A percentile compares a stretch with the other conserved stretches of the same genome.
Evolutionary conservation across 306 rosid species (phyloP).

Genomic region (Carpinus viminea): DNA sequence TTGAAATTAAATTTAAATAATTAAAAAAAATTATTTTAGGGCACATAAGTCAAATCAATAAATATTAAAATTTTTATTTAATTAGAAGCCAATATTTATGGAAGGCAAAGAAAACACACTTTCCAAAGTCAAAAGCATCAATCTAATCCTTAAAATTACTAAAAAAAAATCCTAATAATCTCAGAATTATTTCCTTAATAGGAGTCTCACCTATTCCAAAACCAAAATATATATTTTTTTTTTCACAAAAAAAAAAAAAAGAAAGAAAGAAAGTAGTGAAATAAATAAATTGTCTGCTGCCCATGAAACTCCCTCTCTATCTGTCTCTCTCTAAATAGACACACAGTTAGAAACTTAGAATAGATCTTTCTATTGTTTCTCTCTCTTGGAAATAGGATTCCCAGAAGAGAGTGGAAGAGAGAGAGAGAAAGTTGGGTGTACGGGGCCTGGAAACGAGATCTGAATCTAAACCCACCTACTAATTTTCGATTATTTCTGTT

Average conservation of each 20-base stretch:
- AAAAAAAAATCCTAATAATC: too few species aligned
- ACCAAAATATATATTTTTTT: too few species aligned
- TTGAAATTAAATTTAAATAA: too few species aligned
- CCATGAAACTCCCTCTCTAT: constrained; percentile 14
- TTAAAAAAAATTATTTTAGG: too few species aligned
- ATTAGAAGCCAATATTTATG: too few species aligned
- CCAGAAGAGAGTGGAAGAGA: constrained; percentile 21
- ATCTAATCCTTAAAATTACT: too few species aligned
- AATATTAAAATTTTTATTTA: too few species aligned
- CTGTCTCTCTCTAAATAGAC: constrained; percentile 5
- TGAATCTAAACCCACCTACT: constrained; percentile 42
- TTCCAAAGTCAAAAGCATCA: too few species aligned
- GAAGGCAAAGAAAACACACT: too few species aligned
- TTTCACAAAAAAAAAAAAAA: not conserved
- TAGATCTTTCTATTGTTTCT: constrained; percentile 1
- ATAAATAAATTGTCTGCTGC: constrained; percentile 23
- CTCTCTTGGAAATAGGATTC: constrained; percentile 28
- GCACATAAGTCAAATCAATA: too few species aligned
- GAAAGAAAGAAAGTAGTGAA: constrained; percentile 10
- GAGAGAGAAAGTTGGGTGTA: not conserved
- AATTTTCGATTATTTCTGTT: constrained; percentile 7
- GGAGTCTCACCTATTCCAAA: too few species aligned
- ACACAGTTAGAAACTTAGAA: constrained; percentile 14
- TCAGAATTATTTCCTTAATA: too few species aligned
- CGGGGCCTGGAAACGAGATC: constrained; percentile 39